Base-by-base conservation (phyloP, 495 filamentous ascomycete genomes). In the Cladorrhinum samala region DNA sequence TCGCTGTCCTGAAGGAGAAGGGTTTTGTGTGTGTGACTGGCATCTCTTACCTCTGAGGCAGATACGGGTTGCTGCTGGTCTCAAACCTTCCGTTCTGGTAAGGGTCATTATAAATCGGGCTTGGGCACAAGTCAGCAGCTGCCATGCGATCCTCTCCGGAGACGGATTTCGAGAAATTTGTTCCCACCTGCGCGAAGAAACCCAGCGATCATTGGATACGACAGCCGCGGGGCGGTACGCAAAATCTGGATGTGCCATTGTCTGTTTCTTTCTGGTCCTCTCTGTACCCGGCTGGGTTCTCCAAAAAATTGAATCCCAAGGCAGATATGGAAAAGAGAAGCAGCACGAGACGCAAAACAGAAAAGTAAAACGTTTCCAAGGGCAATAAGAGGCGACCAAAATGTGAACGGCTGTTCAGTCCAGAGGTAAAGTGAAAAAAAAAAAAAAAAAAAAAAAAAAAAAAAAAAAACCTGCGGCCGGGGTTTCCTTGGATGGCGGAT, bases 31-130 rank as follows among this genome's bases (percentile, higher is more conserved):
- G 54, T 41, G 23, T 49, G 56, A 49, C 49, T 55, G 56, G 48
- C 59, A 55, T 70, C 74, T 70, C 74, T 75, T 76, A 77, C 74
- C 74, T 77, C 45, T 74, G 68, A 40, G 61, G 50, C 45, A 69
- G 67, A 59, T 68, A 71, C 56, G 66, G 72, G 54, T 62, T 64
- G 54, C 56, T 62, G 49, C 67, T 69, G 53, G 57, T 60, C 27
- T 68, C 63, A 36, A 66, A 68, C 40, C 56, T 50, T 43, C 44
- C 51, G 24, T 55, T 64, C 51, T 67, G 57, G 46, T 63, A 64
- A 17, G 59, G 37, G 43, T 77, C 72, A 66, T 64, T 63, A 61
- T 70, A 74, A 16, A 70, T 64, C 46, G 68, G 63, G 57, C 73
- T 77, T 71, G 61, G 43, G 46, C 58, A 69, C 72, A 54, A 65